Conservation (phyloP, 208 protist genomes). For the Endotrypanum monterogeii region DNA sequence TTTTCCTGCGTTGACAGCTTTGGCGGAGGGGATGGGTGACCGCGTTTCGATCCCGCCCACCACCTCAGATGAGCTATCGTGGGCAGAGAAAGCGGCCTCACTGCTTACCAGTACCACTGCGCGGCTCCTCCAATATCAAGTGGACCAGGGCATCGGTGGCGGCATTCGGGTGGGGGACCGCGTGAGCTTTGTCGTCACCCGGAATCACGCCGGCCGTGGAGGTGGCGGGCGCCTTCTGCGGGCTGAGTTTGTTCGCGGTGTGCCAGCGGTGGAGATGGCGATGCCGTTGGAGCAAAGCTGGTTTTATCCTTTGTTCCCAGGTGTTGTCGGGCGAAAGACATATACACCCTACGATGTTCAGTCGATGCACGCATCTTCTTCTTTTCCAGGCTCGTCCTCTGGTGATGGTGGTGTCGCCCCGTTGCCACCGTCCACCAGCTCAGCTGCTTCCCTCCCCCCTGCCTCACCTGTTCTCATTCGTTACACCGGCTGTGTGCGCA, state of each 20-base stretch:
- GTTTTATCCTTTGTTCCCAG: constrained; percentile 61
- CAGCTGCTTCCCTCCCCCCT: background rate
- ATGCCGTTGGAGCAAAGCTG: constrained; percentile 71
- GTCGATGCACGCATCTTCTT: background rate
- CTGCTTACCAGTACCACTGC: constrained; percentile 50
- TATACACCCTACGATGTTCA: background rate
- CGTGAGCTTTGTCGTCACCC: constrained; percentile 60
- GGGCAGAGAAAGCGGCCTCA: constrained; percentile 32
- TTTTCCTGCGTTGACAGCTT: background rate
- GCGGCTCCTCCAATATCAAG: constrained; percentile 50
- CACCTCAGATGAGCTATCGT: constrained; percentile 30
- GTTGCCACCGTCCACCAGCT: background rate
- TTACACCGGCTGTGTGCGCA: constrained; percentile 62
- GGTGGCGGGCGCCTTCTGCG: constrained; percentile 57
- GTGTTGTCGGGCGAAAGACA: constrained; percentile 33
- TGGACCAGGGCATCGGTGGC: constrained; percentile 38
- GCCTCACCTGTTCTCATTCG: constrained; percentile 29
- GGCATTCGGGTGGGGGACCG: constrained; percentile 37
- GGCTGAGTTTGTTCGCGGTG: constrained; percentile 68
- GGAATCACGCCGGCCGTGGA: constrained; percentile 46
- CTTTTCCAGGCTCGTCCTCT: background rate
- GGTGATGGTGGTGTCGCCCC: background rate
- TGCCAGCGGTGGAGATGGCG: constrained; percentile 36
- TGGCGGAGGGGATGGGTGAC: constrained; percentile 17
- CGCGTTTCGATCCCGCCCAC: constrained; percentile 24